Percentiles rank a stretch among this genome's conserved stretches.
phyloP scores from a whole-genome alignment of 805 yeast genomes.

The Maudiozyma pseudohumilis region DNA sequence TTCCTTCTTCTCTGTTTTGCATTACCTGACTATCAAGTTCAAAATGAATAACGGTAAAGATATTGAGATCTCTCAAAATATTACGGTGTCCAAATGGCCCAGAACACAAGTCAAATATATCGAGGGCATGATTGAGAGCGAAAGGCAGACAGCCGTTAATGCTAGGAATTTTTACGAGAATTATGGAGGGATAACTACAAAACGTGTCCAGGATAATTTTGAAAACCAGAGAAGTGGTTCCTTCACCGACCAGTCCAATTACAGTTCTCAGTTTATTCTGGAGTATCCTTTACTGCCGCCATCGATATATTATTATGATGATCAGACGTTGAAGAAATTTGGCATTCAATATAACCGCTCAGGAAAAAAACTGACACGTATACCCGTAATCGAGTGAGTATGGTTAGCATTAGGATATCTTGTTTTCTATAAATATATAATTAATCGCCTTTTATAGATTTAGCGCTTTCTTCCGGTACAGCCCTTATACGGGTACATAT shows the following conservation, averaged over 20 bases:
- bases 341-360: constrained; percentile 11
- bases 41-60: constrained; percentile 42
- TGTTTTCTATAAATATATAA: too few relatives aligned
- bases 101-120: constrained; percentile 38
- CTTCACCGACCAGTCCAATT: not conserved
- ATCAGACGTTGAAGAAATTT: constrained; percentile 14
- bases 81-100: constrained; percentile 47
- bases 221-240: constrained; percentile 8
- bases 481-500: too few relatives aligned
- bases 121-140: constrained; percentile 43
- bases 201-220: constrained; percentile 7
- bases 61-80: constrained; percentile 40
- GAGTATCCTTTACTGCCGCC: constrained; percentile 32
- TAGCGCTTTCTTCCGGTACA: too few relatives aligned
- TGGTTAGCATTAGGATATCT: too few relatives aligned
- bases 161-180: constrained; percentile 28
- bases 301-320: constrained; percentile 18
- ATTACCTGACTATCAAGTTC: constrained; percentile 40
- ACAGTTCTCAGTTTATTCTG: constrained; percentile 9
- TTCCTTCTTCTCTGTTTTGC: constrained; percentile 40
- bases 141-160: constrained; percentile 38
- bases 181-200: constrained; percentile 30
- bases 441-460: too few relatives aligned
- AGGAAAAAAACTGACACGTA: constrained; percentile 5
- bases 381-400: constrained; percentile 19